Evolutionary conservation across 2,329 filamentous ascomycete species (phyloP), one percentile per base, ranked within the genome.

Genomic region (Paraphaeosphaeria minitans): DNA sequence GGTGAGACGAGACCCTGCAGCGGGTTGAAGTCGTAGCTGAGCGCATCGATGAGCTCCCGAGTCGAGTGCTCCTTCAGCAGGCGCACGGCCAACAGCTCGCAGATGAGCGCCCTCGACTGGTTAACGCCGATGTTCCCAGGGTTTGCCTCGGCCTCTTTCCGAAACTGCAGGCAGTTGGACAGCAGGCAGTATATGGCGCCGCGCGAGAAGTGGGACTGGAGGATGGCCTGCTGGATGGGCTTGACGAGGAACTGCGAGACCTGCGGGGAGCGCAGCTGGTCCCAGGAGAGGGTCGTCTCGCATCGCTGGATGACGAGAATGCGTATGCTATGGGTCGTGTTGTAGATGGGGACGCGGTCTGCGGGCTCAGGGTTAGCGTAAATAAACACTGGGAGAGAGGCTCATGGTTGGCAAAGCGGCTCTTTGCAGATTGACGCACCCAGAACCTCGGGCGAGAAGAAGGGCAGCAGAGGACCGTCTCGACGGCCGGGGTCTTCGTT

Each of bases 181-280:
- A 97, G 89, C 66, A 98, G 80, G 2, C 93, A 92, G 78, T 96
- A 97, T 39, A 97, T 77, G 0, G 93, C 95, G 10, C 91, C 93
- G 49, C 91, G 85, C 31, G 90, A 93, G 76, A 96, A 94, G 77
- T 97, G 91, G 53, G 90, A 87, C 16, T 86, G 83, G 60, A 89
- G 88, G 63, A 97, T 93, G 75, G 94, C 90, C 74, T 95, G 90
- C 77, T 95, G 92, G 81, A 97, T 95, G 2, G 94, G 94, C 81
- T 97, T 97, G 73, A 97, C 86, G 37, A 98, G 84, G 75, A 98
- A 98, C 73, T 97, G 93, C 16, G 93, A 97, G 57, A 98, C 89
- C 75, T 98, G 94, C 3, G 94, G 94, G n/a, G 93, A 96, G 63
- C 93, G 87, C 62, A 98, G 83, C 76, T 98, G 94, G 64, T 98